phyloP scores from a whole-genome alignment of 768 basidiomycete species.

The Kwoniella bestiolae region DNA sequence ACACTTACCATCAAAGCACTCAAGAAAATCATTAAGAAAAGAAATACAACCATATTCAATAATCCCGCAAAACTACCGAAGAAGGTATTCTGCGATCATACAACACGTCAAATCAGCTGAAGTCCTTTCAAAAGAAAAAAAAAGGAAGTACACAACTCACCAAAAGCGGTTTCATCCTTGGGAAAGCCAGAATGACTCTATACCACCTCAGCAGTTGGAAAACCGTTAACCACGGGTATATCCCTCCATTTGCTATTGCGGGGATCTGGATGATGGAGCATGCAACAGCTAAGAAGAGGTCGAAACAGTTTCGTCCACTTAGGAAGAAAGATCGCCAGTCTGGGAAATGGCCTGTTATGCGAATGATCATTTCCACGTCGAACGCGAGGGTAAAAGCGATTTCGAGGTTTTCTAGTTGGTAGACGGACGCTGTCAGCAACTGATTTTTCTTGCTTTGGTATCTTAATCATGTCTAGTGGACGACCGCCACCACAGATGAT shows the following conservation, averaged over 20 bases:
- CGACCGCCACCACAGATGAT: no score
- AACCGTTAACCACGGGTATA: constrained; percentile 87
- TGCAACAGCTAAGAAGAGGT: constrained; percentile 73
- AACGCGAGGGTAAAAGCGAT: constrained; percentile 79
- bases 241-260: constrained; percentile 65
- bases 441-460: not conserved
- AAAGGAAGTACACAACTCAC: constrained; percentile 60
- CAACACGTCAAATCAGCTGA: not conserved
- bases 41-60: constrained; percentile 87
- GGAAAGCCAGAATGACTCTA: constrained; percentile 84
- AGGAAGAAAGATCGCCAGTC: constrained; percentile 79
- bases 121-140: not conserved
- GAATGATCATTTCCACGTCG: constrained; percentile 81
- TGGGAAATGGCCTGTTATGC: constrained; percentile 72
- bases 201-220: constrained; percentile 89
- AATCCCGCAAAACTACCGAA: constrained; percentile 92
- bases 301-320: constrained; percentile 69
- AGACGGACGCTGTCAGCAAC: not conserved
- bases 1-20: constrained; percentile 72
- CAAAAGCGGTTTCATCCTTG: constrained; percentile 84
- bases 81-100: constrained; percentile 66
- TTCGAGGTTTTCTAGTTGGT: constrained; percentile 67
- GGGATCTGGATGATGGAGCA: constrained; percentile 86
- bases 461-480: no score
- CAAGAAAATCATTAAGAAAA: constrained; percentile 83